Percentiles rank a stretch among this genome's conserved stretches.
These are phyloP conservation scores for Filobasidium floriforme DNA, from an alignment of 768 basidiomycete species.

Conservation along the genomic window DNA sequence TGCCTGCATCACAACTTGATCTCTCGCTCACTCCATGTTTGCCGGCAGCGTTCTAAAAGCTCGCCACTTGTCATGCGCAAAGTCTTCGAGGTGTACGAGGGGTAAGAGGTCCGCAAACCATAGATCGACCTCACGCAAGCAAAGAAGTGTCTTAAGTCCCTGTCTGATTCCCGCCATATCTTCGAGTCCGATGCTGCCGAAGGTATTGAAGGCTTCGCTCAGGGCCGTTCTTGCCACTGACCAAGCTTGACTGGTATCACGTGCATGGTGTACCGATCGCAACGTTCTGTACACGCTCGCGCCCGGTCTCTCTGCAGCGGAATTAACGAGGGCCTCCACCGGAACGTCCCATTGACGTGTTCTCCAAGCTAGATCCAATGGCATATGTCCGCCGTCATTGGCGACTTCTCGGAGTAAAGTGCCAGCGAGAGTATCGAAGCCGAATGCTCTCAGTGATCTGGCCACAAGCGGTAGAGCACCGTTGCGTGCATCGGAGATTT, in stretches of 20 bases:
- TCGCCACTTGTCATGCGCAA: not conserved
- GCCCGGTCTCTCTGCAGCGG: slow-evolving; percentile 49
- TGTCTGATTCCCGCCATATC: slow-evolving; percentile 68
- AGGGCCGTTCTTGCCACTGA: slow-evolving; percentile 53
- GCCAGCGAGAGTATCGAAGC: slow-evolving; percentile 81
- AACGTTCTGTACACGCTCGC: slow-evolving; percentile 68
- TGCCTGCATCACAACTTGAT: not conserved
- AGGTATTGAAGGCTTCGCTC: slow-evolving; percentile 56
- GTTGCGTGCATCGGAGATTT: slow-evolving; percentile 50
- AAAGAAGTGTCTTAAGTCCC: slow-evolving; percentile 66
- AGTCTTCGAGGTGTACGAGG: slow-evolving; percentile 1
- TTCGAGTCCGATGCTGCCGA: slow-evolving; percentile 65
- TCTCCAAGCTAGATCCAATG: slow-evolving; percentile 78
- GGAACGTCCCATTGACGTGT: slow-evolving; percentile 95
- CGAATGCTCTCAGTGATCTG: slow-evolving; percentile 76
- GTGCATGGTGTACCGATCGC: slow-evolving; percentile 71
- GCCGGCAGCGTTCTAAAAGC: slow-evolving; percentile 8
- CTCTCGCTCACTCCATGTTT: slow-evolving; percentile 15
- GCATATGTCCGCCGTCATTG: slow-evolving; percentile 31
- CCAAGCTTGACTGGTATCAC: slow-evolving; percentile 53
- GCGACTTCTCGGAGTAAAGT: slow-evolving; percentile 50
- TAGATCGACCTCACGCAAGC: slow-evolving; percentile 63
- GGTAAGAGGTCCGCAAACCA: slow-evolving; percentile 49
- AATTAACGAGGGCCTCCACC: slow-evolving; percentile 46
- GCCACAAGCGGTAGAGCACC: slow-evolving; percentile 55